A percentile compares a stretch with the other conserved stretches of the same genome.
Evolutionary conservation across 805 yeast species (phyloP).

Genomic region (Yarrowia sp.): DNA sequence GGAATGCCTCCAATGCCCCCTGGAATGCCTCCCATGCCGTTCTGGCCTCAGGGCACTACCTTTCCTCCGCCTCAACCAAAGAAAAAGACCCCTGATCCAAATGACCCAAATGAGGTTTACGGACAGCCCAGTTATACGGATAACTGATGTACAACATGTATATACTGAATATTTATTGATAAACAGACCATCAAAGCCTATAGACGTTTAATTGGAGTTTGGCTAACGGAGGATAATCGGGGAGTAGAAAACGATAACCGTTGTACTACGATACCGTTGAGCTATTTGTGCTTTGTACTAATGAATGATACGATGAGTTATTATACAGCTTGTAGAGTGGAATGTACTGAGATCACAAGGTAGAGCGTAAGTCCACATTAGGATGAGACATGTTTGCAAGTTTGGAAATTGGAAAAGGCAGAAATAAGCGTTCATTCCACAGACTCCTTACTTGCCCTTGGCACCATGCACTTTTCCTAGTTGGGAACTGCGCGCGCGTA

Average conservation of each 20-base stretch:
- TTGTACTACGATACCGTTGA: too few species aligned
- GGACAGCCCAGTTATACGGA: conserved; percentile 17
- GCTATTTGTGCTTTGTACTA: too few species aligned
- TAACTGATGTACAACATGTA: background rate
- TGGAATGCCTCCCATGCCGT: conserved; percentile 1
- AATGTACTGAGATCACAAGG: too few species aligned
- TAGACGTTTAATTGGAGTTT: too few species aligned
- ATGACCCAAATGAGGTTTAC: background rate
- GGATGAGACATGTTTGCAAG: background rate
- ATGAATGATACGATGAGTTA: too few species aligned
- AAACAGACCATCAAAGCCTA: background rate
- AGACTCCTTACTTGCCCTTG: background rate
- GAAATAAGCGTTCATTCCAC: conserved; percentile 2
- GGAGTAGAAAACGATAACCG: too few species aligned
- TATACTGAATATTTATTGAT: background rate
- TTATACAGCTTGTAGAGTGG: too few species aligned
- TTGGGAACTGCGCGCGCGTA: background rate
- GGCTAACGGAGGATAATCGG: too few species aligned
- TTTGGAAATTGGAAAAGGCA: background rate
- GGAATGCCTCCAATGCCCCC: background rate
- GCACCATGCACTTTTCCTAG: background rate
- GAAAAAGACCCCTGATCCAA: background rate
- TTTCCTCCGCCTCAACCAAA: background rate
- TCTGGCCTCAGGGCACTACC: background rate
- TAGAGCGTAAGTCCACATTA: background rate